Base-by-base conservation (phyloP, 139 green algal species). In the Gonium pectorale region DNA sequence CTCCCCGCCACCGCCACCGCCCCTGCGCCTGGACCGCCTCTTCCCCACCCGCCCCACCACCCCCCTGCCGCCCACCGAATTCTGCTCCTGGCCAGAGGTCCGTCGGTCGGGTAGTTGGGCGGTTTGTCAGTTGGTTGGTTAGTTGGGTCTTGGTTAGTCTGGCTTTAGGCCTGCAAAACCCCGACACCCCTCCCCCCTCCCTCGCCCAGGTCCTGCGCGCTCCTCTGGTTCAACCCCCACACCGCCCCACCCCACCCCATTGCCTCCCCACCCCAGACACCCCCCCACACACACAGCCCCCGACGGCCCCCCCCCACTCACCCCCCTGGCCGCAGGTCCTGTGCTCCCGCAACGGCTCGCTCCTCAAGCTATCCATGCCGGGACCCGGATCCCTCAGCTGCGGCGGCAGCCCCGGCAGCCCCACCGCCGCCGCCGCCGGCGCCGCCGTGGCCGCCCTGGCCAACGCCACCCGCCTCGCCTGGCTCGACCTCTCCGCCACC, bases 401-500 rank as follows among this genome's bases (percentile, higher is more conserved):
- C 44, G 40, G 13, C 9, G 67, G 7, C 67, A 40, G 29, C 70
- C 13, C 19, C 35, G 66, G 13, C 66, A 29, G 13, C 66, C 21
- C 3, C 35, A 35, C 49, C 35, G 66, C 35, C 38, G 38, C 40
- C 38, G 67, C 2, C 38, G 37, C 8, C 67, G 38, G 26, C 21
- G 33, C 0, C 15, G 37, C 35, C 5, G 22, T 49, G 51, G 64
- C 35, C 33, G 35, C 21, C 26, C 38, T 54, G 38, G 67, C 67
- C 24, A 38, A 0, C 13, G 38, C 40, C 9, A 2, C 38, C 19
- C 19, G 21, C 5, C 72, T 80, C 35, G 72, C 72, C 11, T 80
- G 72, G 72, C 72, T 80, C 51, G 72, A 80, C 38, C 26, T 80
- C 7, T 80, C 72, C 21, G 22, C 7, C 5, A 37, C 41, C n/a